phyloP scores from a whole-genome alignment of 305 asterid genomes.

The Salvia sclarea region DNA sequence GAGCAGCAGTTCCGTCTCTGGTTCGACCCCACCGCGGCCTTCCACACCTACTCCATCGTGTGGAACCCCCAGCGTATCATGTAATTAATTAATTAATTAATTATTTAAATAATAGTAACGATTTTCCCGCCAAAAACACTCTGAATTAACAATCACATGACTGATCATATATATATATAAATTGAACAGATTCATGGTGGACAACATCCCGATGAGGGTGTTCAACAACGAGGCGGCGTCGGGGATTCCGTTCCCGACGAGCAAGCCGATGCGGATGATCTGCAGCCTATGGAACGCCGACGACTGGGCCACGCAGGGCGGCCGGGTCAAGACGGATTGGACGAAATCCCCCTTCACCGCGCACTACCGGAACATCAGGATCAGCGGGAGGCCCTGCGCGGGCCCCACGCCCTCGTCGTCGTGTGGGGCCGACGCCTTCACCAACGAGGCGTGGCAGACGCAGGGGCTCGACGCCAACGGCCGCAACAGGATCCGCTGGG shows the following conservation, averaged over 20 bases:
- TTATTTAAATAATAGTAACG: too few relatives aligned
- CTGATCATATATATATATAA: too few relatives aligned
- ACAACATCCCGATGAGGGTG: constrained; percentile 50
- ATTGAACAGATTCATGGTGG: constrained; percentile 45
- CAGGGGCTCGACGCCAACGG: constrained; percentile 36
- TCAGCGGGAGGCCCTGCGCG: neutral
- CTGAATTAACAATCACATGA: too few relatives aligned
- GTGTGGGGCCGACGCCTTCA: neutral
- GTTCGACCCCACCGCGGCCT: constrained; percentile 55
- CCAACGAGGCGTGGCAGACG: constrained; percentile 36
- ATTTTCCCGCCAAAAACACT: too few relatives aligned
- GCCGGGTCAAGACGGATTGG: constrained; percentile 23
- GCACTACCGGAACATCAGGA: constrained; percentile 29
- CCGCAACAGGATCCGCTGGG: constrained; percentile 44
- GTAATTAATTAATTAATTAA: neutral
- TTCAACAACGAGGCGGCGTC: constrained; percentile 37
- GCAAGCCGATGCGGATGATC: constrained; percentile 41
- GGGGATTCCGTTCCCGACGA: constrained; percentile 40
- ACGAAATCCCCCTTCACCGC: constrained; percentile 28
- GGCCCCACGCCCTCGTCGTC: neutral
- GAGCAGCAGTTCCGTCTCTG: constrained; percentile 55
- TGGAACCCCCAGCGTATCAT: constrained; percentile 42
- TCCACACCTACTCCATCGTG: constrained; percentile 56
- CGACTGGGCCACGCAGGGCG: constrained; percentile 32
- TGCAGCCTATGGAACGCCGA: constrained; percentile 47